These are phyloP conservation scores for Phytopythium boreale DNA, from an alignment of 352 stramenopile species.

Conservation along the genomic window DNA sequence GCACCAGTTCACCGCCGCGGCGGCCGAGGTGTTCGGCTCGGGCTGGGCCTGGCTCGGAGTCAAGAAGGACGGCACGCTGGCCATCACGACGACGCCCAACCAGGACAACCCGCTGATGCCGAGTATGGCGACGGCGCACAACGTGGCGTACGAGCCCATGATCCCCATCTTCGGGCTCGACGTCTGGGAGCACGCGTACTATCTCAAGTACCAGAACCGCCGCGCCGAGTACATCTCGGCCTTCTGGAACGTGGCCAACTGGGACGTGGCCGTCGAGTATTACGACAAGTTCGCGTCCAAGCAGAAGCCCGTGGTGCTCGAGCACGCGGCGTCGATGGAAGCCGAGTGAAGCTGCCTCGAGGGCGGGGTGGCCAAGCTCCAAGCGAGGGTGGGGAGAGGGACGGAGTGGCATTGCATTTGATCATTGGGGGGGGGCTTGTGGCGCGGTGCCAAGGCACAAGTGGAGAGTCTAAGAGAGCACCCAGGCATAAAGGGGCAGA, in stretches of 20 bases:
- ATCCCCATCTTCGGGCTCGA: conserved; percentile 94
- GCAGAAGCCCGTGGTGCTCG: conserved; percentile 69
- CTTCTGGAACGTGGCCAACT: conserved; percentile 98
- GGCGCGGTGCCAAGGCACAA: too few species aligned
- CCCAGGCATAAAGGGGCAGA: background rate
- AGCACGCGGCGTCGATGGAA: background rate
- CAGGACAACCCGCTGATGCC: conserved; percentile 91
- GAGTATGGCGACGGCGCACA: conserved; percentile 23
- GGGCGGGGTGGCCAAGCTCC: background rate
- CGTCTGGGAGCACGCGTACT: conserved; percentile 97
- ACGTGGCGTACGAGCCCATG: conserved; percentile 92
- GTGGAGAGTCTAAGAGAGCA: too few species aligned
- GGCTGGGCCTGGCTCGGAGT: conserved; percentile 90
- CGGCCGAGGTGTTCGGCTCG: conserved; percentile 85
- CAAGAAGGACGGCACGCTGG: conserved; percentile 88
- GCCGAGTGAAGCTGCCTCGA: background rate
- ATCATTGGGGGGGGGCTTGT: background rate
- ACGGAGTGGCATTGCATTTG: background rate
- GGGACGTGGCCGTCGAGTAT: conserved; percentile 90
- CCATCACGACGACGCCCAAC: conserved; percentile 95
- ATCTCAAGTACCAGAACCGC: conserved; percentile 97
- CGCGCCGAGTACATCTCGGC: conserved; percentile 95
- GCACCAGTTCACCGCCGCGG: conserved; percentile 86
- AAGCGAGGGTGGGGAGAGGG: background rate
- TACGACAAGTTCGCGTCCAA: conserved; percentile 89